phyloP scores from a whole-genome alignment of 2,329 filamentous ascomycete genomes.

The Nannizziopsis barbatae region DNA sequence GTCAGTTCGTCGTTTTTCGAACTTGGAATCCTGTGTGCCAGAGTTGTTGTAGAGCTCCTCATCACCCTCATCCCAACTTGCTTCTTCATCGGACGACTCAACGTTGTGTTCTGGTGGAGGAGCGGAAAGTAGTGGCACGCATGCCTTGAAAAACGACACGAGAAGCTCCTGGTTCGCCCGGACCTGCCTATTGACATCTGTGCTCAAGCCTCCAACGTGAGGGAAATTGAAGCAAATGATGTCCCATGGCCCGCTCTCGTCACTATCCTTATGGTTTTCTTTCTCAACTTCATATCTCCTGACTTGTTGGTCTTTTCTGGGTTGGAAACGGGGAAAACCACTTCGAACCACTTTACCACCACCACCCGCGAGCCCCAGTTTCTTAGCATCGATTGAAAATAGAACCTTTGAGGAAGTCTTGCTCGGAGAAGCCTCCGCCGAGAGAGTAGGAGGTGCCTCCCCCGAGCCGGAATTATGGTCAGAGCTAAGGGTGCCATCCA shows the following conservation, averaged over 20 bases:
- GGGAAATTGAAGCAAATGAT: constrained; percentile 93
- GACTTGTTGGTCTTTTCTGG: neutral
- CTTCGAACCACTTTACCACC: constrained; percentile 37
- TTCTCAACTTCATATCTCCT: neutral
- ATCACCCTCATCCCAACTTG: constrained; percentile 7
- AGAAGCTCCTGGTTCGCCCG: constrained; percentile 65
- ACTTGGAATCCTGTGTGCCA: constrained; percentile 12
- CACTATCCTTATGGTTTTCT: constrained; percentile 13
- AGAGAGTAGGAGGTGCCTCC: neutral
- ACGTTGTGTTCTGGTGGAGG: constrained; percentile 17
- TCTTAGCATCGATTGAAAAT: constrained; percentile 36
- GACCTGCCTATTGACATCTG: constrained; percentile 88
- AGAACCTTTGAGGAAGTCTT: constrained; percentile 24
- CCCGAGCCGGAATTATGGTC: constrained; percentile 2
- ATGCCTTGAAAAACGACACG: constrained; percentile 39
- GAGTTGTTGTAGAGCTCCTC: constrained; percentile 15
- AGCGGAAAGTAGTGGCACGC: constrained; percentile 31
- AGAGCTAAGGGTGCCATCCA: constrained; percentile 6
- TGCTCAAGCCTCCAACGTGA: constrained; percentile 83
- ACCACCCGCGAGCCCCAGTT: constrained; percentile 28
- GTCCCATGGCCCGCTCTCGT: constrained; percentile 47
- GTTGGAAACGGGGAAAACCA: constrained; percentile 23
- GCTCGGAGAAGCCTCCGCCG: neutral
- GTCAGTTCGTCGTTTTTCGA: constrained; percentile 18
- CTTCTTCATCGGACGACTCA: constrained; percentile 17